Percentiles rank a stretch among this genome's conserved stretches.
phyloP scores from a whole-genome alignment of 2,329 filamentous ascomycete genomes.

The Orbilia javanica region DNA sequence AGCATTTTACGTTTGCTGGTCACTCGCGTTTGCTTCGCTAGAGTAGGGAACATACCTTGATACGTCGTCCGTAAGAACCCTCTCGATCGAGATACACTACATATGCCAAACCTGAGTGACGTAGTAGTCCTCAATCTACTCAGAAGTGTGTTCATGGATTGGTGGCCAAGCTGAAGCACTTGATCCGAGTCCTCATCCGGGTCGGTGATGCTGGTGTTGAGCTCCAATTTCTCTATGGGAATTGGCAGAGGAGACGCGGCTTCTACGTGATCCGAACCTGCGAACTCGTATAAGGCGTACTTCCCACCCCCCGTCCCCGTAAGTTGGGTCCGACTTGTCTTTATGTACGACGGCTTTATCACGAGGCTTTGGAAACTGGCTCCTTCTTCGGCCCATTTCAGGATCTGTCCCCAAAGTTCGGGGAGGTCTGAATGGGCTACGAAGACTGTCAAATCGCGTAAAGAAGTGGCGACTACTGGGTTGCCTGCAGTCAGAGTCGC shows the following conservation, averaged over 20 bases:
- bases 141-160: constrained; percentile 32
- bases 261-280: constrained; percentile 18
- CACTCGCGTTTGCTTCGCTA: not conserved
- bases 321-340: constrained; percentile 16
- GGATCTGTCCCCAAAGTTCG: constrained; percentile 30
- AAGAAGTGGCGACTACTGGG: constrained; percentile 34
- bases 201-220: constrained; percentile 29
- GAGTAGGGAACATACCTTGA: constrained; percentile 29
- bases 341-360: constrained; percentile 28
- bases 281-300: constrained; percentile 40
- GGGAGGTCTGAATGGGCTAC: constrained; percentile 23
- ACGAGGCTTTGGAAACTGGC: constrained; percentile 25
- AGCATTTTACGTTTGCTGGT: constrained; percentile 23
- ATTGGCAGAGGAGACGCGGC: constrained; percentile 21
- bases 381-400: constrained; percentile 47
- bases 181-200: constrained; percentile 14
- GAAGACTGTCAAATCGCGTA: constrained; percentile 35
- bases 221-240: constrained; percentile 30
- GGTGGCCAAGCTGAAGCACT: constrained; percentile 34
- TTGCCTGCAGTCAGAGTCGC: constrained; percentile 21
- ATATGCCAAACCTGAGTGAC: constrained; percentile 19
- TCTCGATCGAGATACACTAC: constrained; percentile 27
- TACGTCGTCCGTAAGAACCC: constrained; percentile 35
- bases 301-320: constrained; percentile 33
- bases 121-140: constrained; percentile 31